Conservation (phyloP, 352 stramenopile species). For the Pythium insidiosum region DNA sequence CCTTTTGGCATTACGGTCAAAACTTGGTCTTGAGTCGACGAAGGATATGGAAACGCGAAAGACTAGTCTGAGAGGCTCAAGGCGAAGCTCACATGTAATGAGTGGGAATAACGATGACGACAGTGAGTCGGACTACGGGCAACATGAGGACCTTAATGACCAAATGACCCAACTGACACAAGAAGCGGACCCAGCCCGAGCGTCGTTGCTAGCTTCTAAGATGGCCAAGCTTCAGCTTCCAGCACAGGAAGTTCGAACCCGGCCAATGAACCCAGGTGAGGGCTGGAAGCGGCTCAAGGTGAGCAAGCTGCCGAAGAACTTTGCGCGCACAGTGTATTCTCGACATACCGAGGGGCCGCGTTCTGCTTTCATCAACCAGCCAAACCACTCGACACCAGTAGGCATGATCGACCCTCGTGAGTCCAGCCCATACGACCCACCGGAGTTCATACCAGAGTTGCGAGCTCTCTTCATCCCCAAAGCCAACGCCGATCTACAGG, state of each 20-base stretch:
- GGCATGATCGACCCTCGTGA: constrained; percentile 64
- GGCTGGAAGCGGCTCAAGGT: constrained; percentile 72
- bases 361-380: constrained; percentile 53
- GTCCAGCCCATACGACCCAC: constrained; percentile 44
- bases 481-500: constrained; percentile 37
- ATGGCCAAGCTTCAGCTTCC: constrained; percentile 54
- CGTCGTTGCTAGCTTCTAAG: constrained; percentile 38
- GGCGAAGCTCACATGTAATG: constrained; percentile 3
- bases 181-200: constrained; percentile 38
- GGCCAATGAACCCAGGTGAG: constrained; percentile 26
- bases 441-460: constrained; percentile 56
- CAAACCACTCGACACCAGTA: constrained; percentile 51
- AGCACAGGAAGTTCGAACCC: constrained; percentile 6
- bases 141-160: constrained; percentile 35
- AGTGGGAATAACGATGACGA: constrained; percentile 16
- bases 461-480: constrained; percentile 47
- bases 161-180: constrained; percentile 33
- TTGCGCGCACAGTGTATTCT: constrained; percentile 50
- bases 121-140: constrained; percentile 20
- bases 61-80: constrained; percentile 9
- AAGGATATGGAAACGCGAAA: constrained; percentile 2
- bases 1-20: constrained; percentile 38
- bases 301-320: constrained; percentile 40
- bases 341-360: constrained; percentile 46
- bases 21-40: constrained; percentile 36